A percentile compares a stretch with the other conserved stretches of the same genome.
Conservation (phyloP, 768 basidiomycete species). For the Termitomyces bulborhizus region DNA sequence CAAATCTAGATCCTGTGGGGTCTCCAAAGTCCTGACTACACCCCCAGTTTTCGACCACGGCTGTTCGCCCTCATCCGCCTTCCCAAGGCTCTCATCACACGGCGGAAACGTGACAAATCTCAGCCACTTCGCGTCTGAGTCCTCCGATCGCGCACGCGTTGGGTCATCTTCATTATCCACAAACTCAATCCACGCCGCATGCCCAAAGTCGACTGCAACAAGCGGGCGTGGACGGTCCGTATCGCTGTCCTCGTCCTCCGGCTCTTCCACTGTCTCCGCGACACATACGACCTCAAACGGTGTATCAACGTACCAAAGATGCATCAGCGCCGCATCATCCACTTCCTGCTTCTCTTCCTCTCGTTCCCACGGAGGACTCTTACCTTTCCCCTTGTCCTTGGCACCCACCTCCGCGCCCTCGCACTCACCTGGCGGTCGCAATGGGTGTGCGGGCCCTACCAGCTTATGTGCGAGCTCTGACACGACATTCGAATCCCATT, state of each 20-base stretch:
- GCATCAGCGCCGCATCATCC: slow-evolving; percentile 51
- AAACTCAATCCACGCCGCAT: slow-evolving; percentile 80
- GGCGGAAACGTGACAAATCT: slow-evolving; percentile 71
- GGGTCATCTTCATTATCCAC: slow-evolving; percentile 25
- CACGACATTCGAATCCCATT: slow-evolving; percentile 18
- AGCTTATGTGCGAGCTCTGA: slow-evolving; percentile 8
- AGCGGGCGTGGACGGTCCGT: slow-evolving; percentile 55
- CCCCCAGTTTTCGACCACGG: slow-evolving; percentile 28
- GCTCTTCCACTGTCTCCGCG: slow-evolving; percentile 29
- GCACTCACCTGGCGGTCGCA: not conserved
- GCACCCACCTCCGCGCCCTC: not conserved
- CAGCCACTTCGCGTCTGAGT: slow-evolving; percentile 42
- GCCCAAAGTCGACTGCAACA: slow-evolving; percentile 84
- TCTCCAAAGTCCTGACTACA: slow-evolving; percentile 53
- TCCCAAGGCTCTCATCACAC: slow-evolving; percentile 29
- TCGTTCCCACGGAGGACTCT: slow-evolving; percentile 9
- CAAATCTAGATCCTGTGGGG: slow-evolving; percentile 60
- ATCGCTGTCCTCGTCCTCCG: slow-evolving; percentile 28
- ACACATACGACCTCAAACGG: slow-evolving; percentile 72
- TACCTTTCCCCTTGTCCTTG: not conserved
- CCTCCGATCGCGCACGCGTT: slow-evolving; percentile 11
- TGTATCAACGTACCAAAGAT: slow-evolving; percentile 63
- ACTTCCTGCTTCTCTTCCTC: slow-evolving; percentile 16
- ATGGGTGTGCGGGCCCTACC: slow-evolving; percentile 4
- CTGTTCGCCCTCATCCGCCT: slow-evolving; percentile 15